Percentiles rank a stretch among this genome's conserved stretches.
Evolutionary conservation across 2,329 filamentous ascomycete species (phyloP).

Genomic region (Bipolaris sorokiniana): DNA sequence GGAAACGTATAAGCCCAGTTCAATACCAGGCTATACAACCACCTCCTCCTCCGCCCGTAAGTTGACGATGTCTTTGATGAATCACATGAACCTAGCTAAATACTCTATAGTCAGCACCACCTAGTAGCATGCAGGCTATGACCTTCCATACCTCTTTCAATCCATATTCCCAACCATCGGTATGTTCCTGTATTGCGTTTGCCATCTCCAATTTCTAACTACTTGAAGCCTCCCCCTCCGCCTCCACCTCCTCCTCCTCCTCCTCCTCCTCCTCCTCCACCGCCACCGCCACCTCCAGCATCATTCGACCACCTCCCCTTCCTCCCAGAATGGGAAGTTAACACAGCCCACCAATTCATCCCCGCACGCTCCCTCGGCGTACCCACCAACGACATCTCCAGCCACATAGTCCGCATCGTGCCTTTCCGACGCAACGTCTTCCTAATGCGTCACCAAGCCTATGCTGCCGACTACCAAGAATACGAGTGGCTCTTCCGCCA

Average conservation of each 20-base stretch:
- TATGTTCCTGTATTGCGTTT: not conserved
- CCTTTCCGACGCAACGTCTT: constrained; percentile 38
- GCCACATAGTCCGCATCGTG: constrained; percentile 25
- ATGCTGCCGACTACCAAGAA: constrained; percentile 36
- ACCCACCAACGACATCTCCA: constrained; percentile 17
- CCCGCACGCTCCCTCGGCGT: constrained; percentile 30
- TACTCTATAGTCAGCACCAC: not conserved
- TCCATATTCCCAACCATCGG: not conserved
- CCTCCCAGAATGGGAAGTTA: constrained; percentile 13
- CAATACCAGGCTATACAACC: not conserved
- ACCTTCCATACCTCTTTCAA: not conserved
- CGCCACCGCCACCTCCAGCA: constrained; percentile 24
- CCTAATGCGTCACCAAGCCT: constrained; percentile 28
- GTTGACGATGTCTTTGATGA: not conserved
- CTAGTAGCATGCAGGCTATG: not conserved
- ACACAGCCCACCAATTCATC: constrained; percentile 27
- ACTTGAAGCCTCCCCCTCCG: not conserved
- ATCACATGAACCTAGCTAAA: not conserved
- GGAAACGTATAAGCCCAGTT: not conserved
- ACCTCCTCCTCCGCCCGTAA: not conserved
- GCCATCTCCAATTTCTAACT: not conserved
- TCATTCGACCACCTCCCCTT: constrained; percentile 16
- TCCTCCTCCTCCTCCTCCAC: not conserved
- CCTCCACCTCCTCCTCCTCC: constrained; percentile 8
- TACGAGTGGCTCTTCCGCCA: constrained; percentile 38